Conservation (phyloP, 371 early-diverging fungal genomes). For the Circinella umbellata region DNA sequence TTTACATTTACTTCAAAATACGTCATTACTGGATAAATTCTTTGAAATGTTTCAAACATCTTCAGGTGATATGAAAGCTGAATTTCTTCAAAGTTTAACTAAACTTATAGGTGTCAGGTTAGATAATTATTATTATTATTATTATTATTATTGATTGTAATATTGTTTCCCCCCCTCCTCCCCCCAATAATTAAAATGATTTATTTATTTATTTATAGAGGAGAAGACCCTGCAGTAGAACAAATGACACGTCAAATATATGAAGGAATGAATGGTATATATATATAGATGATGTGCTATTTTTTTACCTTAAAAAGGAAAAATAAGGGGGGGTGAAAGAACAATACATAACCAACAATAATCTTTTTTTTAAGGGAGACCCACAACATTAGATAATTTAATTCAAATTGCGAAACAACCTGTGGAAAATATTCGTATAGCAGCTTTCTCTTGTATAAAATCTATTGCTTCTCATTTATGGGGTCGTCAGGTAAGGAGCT, state of each 20-base stretch:
- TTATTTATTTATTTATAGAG: not conserved
- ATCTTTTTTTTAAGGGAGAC: conserved; percentile 16
- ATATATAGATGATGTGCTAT: not conserved
- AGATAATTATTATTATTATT: not conserved
- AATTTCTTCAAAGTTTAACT: conserved; percentile 44
- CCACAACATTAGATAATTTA: conserved; percentile 25
- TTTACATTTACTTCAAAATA: conserved; percentile 25
- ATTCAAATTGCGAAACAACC: conserved; percentile 43
- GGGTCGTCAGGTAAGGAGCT: conserved; percentile 44
- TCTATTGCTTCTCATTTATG: conserved; percentile 45
- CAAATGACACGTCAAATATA: conserved; percentile 34
- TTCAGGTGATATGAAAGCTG: conserved; percentile 40
- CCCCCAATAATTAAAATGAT: no score
- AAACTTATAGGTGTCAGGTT: conserved; percentile 50
- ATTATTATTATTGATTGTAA: not conserved
- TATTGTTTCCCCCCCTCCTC: not conserved
- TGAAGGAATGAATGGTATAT: conserved; percentile 31
- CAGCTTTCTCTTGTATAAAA: conserved; percentile 49
- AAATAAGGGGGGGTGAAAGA: not conserved
- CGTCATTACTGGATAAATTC: conserved; percentile 22
- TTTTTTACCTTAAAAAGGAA: not conserved
- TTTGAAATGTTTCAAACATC: conserved; percentile 28
- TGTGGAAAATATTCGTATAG: conserved; percentile 39
- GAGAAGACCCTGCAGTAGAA: conserved; percentile 29
- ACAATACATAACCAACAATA: no score